These are phyloP conservation scores for Hymenoscyphus infarciens DNA, from an alignment of 2,329 filamentous ascomycete species.

Conservation along the genomic window DNA sequence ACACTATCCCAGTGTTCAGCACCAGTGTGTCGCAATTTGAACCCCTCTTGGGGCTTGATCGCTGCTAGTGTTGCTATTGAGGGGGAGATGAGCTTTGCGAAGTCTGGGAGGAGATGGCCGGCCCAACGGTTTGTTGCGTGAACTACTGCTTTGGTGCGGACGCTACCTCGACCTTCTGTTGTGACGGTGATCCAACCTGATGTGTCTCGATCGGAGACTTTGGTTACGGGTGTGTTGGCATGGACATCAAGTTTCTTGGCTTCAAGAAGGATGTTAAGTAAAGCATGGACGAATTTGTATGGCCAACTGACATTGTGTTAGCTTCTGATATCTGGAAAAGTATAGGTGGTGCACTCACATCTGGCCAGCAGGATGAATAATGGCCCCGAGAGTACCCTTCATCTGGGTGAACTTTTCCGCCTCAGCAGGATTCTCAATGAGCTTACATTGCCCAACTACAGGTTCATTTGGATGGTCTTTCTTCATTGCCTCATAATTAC, in stretches of 20 bases:
- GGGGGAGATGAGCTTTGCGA: constrained; percentile 44
- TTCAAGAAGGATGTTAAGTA: constrained; percentile 46
- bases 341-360: constrained; percentile 5
- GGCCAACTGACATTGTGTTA: constrained; percentile 10
- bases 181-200: constrained; percentile 43
- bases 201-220: constrained; percentile 21
- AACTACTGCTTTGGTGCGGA: constrained; percentile 52
- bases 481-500: constrained; percentile 31
- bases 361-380: constrained; percentile 29
- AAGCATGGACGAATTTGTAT: constrained; percentile 55
- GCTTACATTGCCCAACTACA: constrained; percentile 29
- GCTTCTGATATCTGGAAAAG: neutral
- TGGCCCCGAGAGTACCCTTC: constrained; percentile 31
- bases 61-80: constrained; percentile 26
- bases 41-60: constrained; percentile 33
- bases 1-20: constrained; percentile 34
- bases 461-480: constrained; percentile 32
- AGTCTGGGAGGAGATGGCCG: constrained; percentile 51
- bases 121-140: constrained; percentile 67
- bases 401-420: constrained; percentile 35
- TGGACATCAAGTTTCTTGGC: constrained; percentile 47
- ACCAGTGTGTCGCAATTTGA: constrained; percentile 30
- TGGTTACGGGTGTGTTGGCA: constrained; percentile 46
- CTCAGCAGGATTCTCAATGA: constrained; percentile 34
- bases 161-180: constrained; percentile 49